Evolutionary conservation across 768 basidiomycete genomes (phyloP).

Genomic region (Coprinellus aureogranulatus): DNA sequence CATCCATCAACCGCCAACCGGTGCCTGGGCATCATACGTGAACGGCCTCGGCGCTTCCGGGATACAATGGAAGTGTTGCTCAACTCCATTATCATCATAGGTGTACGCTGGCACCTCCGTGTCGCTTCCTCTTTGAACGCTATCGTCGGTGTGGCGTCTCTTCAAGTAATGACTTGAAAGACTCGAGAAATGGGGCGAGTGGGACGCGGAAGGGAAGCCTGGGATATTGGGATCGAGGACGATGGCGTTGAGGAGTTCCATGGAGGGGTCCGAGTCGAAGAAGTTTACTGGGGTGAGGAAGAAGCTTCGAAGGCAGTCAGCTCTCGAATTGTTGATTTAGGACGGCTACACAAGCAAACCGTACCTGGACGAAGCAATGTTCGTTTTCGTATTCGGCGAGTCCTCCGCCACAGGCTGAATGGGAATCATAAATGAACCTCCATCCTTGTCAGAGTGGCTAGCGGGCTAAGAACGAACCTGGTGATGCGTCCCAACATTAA

Average conservation of each 20-base stretch:
- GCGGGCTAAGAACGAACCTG: constrained; percentile 31
- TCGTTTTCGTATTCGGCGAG: constrained; percentile 58
- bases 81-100: constrained; percentile 55
- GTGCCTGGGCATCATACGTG: constrained; percentile 12
- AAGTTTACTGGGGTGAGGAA: constrained; percentile 62
- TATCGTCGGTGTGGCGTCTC: too few species aligned
- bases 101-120: constrained; percentile 37
- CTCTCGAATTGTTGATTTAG: too few species aligned
- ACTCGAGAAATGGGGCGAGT: too few species aligned
- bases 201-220: neutral
- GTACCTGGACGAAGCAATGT: constrained; percentile 52
- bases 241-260: constrained; percentile 56
- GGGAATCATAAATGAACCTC: neutral
- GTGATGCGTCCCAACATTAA: constrained; percentile 69
- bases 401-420: constrained; percentile 61
- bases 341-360: too few species aligned
- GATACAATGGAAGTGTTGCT: constrained; percentile 26
- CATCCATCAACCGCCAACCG: too few species aligned
- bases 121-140: too few species aligned
- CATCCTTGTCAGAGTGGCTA: neutral
- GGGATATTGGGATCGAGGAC: neutral
- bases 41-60: constrained; percentile 23
- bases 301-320: constrained; percentile 36
- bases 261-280: constrained; percentile 61
- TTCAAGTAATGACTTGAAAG: too few species aligned